These are phyloP conservation scores for Vitis cinerea DNA, from an alignment of 164 flowering plant genomes.

Conservation along the genomic window DNA sequence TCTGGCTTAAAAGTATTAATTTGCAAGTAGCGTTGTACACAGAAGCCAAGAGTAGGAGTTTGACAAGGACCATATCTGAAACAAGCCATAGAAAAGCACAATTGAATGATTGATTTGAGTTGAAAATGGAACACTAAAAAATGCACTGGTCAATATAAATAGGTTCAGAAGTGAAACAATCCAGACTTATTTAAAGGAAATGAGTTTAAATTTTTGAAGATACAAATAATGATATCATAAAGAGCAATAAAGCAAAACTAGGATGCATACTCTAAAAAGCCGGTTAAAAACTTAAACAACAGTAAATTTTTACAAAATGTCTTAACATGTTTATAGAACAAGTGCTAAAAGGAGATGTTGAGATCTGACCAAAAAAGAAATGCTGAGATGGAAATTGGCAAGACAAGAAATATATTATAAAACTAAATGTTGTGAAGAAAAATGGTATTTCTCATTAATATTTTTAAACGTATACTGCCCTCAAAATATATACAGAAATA, in stretches of 20 bases:
- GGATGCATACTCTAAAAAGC: background rate
- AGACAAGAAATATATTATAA: too few species aligned
- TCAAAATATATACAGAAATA: too few species aligned
- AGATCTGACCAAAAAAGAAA: too few species aligned
- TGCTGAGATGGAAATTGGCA: too few species aligned
- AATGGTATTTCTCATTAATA: too few species aligned
- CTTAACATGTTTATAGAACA: too few species aligned
- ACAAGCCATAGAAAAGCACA: conserved; percentile 18
- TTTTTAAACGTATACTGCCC: too few species aligned
- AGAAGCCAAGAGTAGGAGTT: conserved; percentile 97
- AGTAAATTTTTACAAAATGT: too few species aligned
- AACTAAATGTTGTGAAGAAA: too few species aligned
- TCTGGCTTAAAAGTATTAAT: conserved; percentile 88
- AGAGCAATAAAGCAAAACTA: background rate
- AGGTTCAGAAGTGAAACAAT: background rate
- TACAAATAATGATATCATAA: background rate
- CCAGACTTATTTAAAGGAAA: background rate
- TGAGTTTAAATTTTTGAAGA: background rate
- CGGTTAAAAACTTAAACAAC: too few species aligned
- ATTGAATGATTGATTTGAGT: conserved; percentile 1
- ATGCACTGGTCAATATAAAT: background rate
- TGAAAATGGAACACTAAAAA: conserved; percentile 2
- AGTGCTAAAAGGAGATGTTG: too few species aligned
- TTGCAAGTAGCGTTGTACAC: conserved; percentile 90
- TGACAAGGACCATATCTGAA: conserved; percentile 98